Conservation (phyloP, 129 eudicot species). For the Arctium minus region DNA sequence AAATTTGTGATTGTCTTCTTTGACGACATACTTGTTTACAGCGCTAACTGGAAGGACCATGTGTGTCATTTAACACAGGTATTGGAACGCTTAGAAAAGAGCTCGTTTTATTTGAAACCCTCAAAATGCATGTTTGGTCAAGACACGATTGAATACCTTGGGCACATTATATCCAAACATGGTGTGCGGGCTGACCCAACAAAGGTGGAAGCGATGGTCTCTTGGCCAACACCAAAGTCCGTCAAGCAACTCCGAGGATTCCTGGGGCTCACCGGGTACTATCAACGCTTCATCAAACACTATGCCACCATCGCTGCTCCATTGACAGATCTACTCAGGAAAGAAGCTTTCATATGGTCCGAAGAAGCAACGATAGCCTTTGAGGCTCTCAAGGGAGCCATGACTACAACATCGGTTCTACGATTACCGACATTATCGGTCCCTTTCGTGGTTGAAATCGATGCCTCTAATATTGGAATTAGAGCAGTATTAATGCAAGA, state of each 20-base stretch:
- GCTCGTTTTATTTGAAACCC: no score
- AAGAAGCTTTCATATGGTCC: neutral
- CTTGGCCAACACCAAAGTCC: neutral
- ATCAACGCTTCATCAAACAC: neutral
- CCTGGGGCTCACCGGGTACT: neutral
- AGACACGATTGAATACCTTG: neutral
- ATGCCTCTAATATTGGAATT: neutral
- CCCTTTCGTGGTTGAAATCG: neutral
- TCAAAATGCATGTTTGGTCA: no score
- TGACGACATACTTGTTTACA: neutral
- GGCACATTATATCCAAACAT: neutral
- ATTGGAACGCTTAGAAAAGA: no score
- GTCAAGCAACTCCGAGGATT: neutral
- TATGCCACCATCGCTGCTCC: neutral
- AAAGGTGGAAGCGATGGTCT: neutral
- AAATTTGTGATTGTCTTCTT: neutral
- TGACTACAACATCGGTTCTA: neutral
- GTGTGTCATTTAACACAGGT: no score
- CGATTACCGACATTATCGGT: neutral
- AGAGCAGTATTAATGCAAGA: neutral
- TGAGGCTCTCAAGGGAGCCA: neutral
- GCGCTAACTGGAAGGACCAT: no score
- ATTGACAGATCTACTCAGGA: neutral
- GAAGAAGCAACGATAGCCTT: neutral
- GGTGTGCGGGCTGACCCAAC: neutral